Percentiles rank a stretch among this genome's conserved stretches.
Evolutionary conservation across 2,329 filamentous ascomycete species (phyloP).

Genomic region (Fusarium sp.): DNA sequence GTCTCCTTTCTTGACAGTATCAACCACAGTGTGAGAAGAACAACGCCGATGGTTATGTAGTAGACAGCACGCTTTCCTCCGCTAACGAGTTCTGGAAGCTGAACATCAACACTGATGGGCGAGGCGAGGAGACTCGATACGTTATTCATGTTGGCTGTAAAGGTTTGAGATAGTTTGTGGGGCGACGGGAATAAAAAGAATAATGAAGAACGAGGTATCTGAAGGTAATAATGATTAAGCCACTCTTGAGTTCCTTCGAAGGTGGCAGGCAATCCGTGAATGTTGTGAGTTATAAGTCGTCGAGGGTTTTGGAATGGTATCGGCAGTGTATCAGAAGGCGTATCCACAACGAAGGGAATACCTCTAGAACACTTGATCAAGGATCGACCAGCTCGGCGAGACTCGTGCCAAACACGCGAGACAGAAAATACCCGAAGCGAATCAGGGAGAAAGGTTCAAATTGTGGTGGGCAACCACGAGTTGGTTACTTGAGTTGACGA

Average conservation of each 20-base stretch:
- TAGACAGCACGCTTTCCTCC: slow-evolving; percentile 56
- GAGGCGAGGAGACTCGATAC: slow-evolving; percentile 39
- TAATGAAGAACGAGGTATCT: slow-evolving; percentile 11
- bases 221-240: slow-evolving; percentile 16
- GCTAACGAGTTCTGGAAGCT: slow-evolving; percentile 43
- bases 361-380: slow-evolving; percentile 17
- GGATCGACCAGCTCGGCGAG: slow-evolving; percentile 30
- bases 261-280: slow-evolving; percentile 8
- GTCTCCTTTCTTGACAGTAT: slow-evolving; percentile 54
- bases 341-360: slow-evolving; percentile 23
- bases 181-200: slow-evolving; percentile 7
- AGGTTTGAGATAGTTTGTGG: slow-evolving; percentile 4
- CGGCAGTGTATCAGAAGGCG: slow-evolving; percentile 38
- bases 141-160: slow-evolving; percentile 42
- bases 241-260: slow-evolving; percentile 16
- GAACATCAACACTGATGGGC: slow-evolving; percentile 35
- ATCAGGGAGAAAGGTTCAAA: slow-evolving; percentile 5
- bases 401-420: slow-evolving; percentile 25
- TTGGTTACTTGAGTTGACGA: slow-evolving; percentile 2
- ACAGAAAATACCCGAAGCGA: slow-evolving; percentile 24
- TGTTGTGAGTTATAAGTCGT: slow-evolving; percentile 38
- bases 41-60: slow-evolving; percentile 58
- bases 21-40: slow-evolving; percentile 59
- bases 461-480: slow-evolving; percentile 3
- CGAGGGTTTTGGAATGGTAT: slow-evolving; percentile 22